Conservation (phyloP, 805 yeast species). For the Candida germanica region DNA sequence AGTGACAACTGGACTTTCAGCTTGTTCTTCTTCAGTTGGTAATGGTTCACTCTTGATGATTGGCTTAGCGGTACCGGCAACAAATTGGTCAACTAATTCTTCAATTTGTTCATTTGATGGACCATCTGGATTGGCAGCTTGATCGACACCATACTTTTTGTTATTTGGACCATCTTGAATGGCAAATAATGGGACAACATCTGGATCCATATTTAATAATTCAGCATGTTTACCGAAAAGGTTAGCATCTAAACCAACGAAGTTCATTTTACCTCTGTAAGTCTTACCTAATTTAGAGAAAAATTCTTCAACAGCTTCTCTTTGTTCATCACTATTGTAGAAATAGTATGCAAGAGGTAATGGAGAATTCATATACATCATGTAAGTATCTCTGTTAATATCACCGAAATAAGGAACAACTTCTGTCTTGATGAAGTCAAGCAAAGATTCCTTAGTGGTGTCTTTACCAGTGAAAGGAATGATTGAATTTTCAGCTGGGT, state of each 20-base stretch:
- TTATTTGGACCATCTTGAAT: constrained; percentile 70
- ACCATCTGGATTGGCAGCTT: constrained; percentile 46
- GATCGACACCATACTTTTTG: constrained; percentile 76
- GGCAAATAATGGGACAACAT: constrained; percentile 81
- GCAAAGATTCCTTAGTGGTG: constrained; percentile 34
- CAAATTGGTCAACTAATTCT: constrained; percentile 60
- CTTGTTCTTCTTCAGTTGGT: constrained; percentile 75
- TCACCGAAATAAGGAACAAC: constrained; percentile 85
- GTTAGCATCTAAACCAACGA: constrained; percentile 84
- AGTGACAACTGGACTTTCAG: constrained; percentile 55
- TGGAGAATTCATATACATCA: constrained; percentile 65
- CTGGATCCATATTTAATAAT: constrained; percentile 76
- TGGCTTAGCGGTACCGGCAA: constrained; percentile 65
- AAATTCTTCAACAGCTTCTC: constrained; percentile 48
- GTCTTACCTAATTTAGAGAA: constrained; percentile 67
- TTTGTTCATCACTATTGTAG: constrained; percentile 67
- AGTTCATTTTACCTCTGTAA: constrained; percentile 75
- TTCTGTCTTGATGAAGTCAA: constrained; percentile 55
- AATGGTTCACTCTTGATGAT: constrained; percentile 80
- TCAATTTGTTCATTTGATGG: constrained; percentile 48
- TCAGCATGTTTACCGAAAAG: constrained; percentile 83
- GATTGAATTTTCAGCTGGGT: constrained; percentile 45
- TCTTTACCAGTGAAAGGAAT: constrained; percentile 43
- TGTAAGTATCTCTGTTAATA: constrained; percentile 75
- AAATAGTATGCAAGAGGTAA: constrained; percentile 87